Evolutionary conservation across 202 grass and related monocot species (phyloP), one percentile per base, ranked within the genome.

Genomic region (Schoenoplectus triqueter): DNA sequence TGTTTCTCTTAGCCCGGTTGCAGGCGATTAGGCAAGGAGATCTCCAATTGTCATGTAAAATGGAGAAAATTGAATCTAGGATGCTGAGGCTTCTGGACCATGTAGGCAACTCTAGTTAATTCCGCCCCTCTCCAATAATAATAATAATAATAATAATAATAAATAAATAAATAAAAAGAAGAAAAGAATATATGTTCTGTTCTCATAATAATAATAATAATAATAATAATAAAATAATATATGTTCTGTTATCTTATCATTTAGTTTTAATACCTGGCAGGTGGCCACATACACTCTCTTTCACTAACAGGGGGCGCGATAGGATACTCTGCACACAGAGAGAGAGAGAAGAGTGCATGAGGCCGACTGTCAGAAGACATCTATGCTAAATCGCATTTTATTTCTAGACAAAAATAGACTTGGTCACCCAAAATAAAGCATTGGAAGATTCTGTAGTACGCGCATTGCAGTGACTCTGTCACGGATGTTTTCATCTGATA

Each of bases 31-130:
- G 1, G 10, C 4, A 81, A 21, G 41, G 46, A 51, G 13, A 82
- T 83, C 81, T 69, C 64, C 80, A 66, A 15, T 66, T 67, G 21
- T 39, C 20, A 54, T 54, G 1, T 56, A 42, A 42, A 69, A 83
- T 83, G 81, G 81, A 83, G 64, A 83, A 48, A 55, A 70, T 70
- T 69, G 65, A 70, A 83, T 83, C 81, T 83, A 10, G 18, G 11
- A 70, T 49, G 56, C 6, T n/a, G 15, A 14, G 6, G 46, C 18
- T 66, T 65, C 65, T 60, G 54, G 54, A 78, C 22, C 74, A 59
- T 31, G 54, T 78, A 7, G 6, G 74, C 74, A 78, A 41, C 52
- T 60, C 57, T 21, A 78, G 11, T 78, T 78, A 78, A 78, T 78
- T 78, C 54, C 54, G 0, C 39, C 74, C 5, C 51, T 59, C 22